These are phyloP conservation scores for Helichrysum umbraculigerum DNA, from an alignment of 129 eudicot species.

Conservation along the genomic window DNA sequence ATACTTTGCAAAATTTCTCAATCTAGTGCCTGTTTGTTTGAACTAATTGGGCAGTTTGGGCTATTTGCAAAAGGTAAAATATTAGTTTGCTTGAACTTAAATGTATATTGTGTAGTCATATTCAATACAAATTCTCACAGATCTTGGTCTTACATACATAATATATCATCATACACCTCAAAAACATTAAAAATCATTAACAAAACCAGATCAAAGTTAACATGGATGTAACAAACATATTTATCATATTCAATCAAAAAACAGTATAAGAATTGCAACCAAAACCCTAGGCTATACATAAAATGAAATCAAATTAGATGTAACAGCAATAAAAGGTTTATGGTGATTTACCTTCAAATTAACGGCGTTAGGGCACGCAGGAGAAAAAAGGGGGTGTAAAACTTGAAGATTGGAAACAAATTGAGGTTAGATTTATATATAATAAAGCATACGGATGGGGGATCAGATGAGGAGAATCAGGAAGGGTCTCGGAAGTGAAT, in stretches of 20 bases:
- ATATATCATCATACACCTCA: neutral
- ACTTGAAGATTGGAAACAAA: neutral
- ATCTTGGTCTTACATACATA: neutral
- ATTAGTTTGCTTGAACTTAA: no score
- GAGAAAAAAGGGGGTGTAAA: neutral
- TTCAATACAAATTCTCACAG: neutral
- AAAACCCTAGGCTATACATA: slow-evolving; percentile 1
- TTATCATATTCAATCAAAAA: neutral
- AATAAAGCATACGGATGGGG: no score
- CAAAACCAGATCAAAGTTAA: neutral
- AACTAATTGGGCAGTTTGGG: neutral
- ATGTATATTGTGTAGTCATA: no score
- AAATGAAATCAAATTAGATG: neutral
- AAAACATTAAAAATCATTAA: neutral
- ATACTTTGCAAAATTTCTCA: no score
- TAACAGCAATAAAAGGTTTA: neutral
- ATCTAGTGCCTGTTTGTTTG: neutral
- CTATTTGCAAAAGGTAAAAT: no score
- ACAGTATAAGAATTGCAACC: neutral
- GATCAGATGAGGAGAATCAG: neutral
- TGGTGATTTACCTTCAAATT: neutral
- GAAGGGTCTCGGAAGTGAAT: neutral
- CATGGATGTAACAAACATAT: neutral
- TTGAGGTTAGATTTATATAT: neutral
- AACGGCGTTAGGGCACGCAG: neutral